These are phyloP conservation scores for Yarrowia bubula DNA, from an alignment of 805 yeast species.

Conservation along the genomic window DNA sequence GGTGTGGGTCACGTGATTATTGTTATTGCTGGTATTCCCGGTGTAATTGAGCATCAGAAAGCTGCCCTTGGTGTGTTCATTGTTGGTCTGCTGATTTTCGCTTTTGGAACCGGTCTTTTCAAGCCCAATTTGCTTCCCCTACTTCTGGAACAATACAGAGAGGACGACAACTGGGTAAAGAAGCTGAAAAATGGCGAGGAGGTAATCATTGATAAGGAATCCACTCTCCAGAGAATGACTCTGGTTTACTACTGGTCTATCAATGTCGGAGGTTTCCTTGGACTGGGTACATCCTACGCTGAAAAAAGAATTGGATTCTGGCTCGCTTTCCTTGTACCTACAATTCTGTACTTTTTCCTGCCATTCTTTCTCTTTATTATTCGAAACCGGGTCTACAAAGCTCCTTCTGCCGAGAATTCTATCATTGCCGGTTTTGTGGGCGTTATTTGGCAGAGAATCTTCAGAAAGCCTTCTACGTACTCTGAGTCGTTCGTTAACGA, in stretches of 20 bases:
- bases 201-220: background rate
- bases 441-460: background rate
- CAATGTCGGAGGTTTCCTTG: background rate
- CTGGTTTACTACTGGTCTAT: background rate
- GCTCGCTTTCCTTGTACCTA: background rate
- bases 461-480: background rate
- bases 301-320: background rate
- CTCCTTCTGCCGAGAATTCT: background rate
- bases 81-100: background rate
- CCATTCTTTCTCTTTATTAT: background rate
- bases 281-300: background rate
- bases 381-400: background rate
- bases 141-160: background rate
- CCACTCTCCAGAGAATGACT: background rate
- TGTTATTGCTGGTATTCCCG: background rate
- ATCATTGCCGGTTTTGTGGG: background rate
- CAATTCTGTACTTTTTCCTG: background rate
- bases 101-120: background rate
- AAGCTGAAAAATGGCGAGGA: background rate
- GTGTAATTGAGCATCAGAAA: background rate
- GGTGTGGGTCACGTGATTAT: background rate
- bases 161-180: background rate
- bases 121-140: background rate
- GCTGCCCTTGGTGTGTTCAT: background rate
- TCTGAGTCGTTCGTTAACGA: background rate